Base-by-base conservation (phyloP, 805 yeast species). In the Candida tammaniensis region DNA sequence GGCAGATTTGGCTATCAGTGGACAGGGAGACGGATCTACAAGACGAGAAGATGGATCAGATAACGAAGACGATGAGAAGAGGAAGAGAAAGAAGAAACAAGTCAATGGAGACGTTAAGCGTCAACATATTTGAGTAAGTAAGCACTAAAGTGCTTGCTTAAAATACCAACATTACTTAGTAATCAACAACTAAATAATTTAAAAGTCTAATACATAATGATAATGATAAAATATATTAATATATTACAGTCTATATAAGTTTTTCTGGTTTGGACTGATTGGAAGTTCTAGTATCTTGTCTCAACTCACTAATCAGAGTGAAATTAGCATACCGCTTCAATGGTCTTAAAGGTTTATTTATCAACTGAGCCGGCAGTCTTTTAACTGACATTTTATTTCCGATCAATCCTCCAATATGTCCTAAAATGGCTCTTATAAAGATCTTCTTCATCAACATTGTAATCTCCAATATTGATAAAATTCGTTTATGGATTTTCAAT, bases 1-100 rank as follows among this genome's bases (percentile, higher is more conserved):
- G 7, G 61, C 78, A 4, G 74, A 79, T 42, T 68, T 86, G 48
- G 93, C 85, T 4, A 70, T 80, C 31, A 72, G 72, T 31, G 81
- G 70, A 33, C 69, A 61, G 43, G 64, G 61, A 29, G 54, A 62
- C 15, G 31, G 34, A 6, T 45, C 61, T 23, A 63, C 59, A 55
- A 52, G 71, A 39, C 59, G 66, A 10, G 72, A 68, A 30, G 71
- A 64, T 36, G 54, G 57, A 44, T 52, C 55, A 6, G 70, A 64
- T 17, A 53, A 49, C 27, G 72, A 67, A 29, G 71, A 67, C 21
- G 63, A 59, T 34, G 51, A 48, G 40, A 64, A 54, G 49, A 55
- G 37, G 5, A 53, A 27, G 9, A 65, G 64, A 46, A 61, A 64
- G 40, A 67, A 70, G 49, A 69, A 68, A 54, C 66, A 59, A 31